Conservation (phyloP, 805 yeast genomes). For the Kodamaea kakaduensis region DNA sequence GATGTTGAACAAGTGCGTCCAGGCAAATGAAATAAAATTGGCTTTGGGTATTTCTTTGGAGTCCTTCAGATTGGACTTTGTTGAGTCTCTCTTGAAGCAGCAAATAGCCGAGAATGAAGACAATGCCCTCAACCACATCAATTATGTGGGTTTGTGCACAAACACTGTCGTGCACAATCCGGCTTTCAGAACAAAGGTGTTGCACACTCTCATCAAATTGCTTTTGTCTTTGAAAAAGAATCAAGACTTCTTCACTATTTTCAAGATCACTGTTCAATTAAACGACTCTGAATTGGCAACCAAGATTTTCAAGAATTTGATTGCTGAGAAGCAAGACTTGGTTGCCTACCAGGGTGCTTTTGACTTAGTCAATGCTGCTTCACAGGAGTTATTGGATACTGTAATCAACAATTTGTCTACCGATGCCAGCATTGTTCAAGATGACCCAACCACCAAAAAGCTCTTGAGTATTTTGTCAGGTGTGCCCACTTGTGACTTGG, state of each 20-base stretch:
- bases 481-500: conserved; percentile 89
- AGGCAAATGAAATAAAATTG: conserved; percentile 64
- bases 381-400: conserved; percentile 77
- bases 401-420: conserved; percentile 39
- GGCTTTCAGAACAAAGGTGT: conserved; percentile 60
- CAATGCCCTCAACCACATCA: conserved; percentile 49
- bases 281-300: conserved; percentile 73
- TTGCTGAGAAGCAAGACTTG: conserved; percentile 47
- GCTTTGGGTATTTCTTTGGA: conserved; percentile 92
- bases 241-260: conserved; percentile 79
- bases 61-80: conserved; percentile 79
- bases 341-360: conserved; percentile 92
- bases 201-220: conserved; percentile 58
- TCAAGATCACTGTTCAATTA: conserved; percentile 84
- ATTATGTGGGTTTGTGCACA: conserved; percentile 72
- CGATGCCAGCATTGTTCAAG: conserved; percentile 24
- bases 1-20: conserved; percentile 80
- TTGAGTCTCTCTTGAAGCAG: conserved; percentile 51
- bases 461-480: conserved; percentile 77
- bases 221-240: conserved; percentile 48
- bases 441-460: conserved; percentile 31
- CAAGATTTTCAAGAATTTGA: conserved; percentile 58
- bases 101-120: conserved; percentile 45
- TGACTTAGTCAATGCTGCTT: conserved; percentile 86
- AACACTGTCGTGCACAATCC: conserved; percentile 64